phyloP scores from a whole-genome alignment of 345 rosid genomes.

The Leavenworthia alabamica region DNA sequence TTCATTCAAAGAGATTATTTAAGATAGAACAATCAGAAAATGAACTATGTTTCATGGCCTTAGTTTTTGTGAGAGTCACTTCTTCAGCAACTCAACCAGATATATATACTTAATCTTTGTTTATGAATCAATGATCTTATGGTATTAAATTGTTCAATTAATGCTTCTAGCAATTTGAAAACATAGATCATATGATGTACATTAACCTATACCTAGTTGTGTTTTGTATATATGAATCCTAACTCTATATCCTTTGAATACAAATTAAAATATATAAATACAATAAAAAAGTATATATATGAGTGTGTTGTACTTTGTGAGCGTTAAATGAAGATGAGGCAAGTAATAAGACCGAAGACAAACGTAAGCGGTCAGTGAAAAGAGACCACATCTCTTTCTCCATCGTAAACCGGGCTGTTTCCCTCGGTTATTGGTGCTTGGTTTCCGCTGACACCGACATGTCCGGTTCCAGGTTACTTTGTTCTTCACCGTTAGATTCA shows the following conservation, averaged over 20 bases:
- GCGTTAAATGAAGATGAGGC: conserved; percentile 16
- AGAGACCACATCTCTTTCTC: conserved; percentile 8
- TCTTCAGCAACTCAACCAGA: conserved; percentile 51
- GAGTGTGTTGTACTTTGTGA: conserved; percentile 22
- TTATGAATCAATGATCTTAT: too few relatives aligned
- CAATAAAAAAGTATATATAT: too few relatives aligned
- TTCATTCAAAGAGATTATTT: conserved; percentile 20
- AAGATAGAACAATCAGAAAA: conserved; percentile 24
- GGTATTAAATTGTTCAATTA: conserved; percentile 32
- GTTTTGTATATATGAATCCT: conserved; percentile 11
- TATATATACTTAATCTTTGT: too few relatives aligned
- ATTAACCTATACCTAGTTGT: conserved; percentile 3
- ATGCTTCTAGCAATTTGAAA: conserved; percentile 39
- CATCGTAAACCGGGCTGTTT: conserved; percentile 47
- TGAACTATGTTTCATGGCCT: conserved; percentile 34
- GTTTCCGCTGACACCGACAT: conserved; percentile 57
- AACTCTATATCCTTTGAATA: background rate
- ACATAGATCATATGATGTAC: background rate
- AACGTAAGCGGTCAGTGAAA: conserved; percentile 35
- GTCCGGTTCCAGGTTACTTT: conserved; percentile 37
- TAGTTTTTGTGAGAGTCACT: conserved; percentile 32
- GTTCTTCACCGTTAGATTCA: conserved; percentile 25
- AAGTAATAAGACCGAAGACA: conserved; percentile 24
- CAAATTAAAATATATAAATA: background rate
- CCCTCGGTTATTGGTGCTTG: conserved; percentile 41